These are phyloP conservation scores for Cardamine occulta DNA, from an alignment of 345 rosid species.

Conservation along the genomic window DNA sequence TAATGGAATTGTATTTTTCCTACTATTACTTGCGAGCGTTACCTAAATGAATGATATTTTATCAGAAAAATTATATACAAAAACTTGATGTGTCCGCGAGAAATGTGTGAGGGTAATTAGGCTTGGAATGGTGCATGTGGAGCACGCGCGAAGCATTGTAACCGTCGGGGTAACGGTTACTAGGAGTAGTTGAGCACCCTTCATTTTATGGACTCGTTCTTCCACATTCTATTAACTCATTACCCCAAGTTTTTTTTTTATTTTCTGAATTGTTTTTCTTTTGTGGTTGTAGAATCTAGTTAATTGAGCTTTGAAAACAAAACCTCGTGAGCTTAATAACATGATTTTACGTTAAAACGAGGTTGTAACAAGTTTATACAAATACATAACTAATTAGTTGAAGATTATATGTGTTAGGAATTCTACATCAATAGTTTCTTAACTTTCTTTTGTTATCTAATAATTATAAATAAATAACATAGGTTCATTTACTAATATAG, in stretches of 20 bases:
- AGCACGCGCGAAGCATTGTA: slow-evolving; percentile 23
- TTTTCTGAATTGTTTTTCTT: neutral
- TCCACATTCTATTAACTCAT: neutral
- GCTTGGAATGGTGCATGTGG: slow-evolving; percentile 15
- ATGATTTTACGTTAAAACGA: neutral
- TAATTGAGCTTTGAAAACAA: neutral
- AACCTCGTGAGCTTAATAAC: neutral
- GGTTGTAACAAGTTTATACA: neutral
- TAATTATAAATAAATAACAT: neutral
- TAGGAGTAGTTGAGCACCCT: slow-evolving; percentile 31
- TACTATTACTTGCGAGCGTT: too few species aligned
- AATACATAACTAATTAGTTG: neutral
- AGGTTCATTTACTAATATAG: neutral
- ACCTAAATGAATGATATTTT: too few species aligned
- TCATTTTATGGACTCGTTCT: slow-evolving; percentile 28
- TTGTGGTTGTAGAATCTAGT: neutral
- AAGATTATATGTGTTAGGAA: neutral
- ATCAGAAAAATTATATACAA: too few species aligned
- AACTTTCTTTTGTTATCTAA: neutral
- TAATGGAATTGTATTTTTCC: too few species aligned
- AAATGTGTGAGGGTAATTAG: slow-evolving; percentile 21
- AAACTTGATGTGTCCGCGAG: neutral
- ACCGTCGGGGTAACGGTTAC: slow-evolving; percentile 33
- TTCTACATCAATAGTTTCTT: neutral
- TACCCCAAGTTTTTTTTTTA: neutral